phyloP scores from a whole-genome alignment of 768 basidiomycete species.

The Suillus tomentosus region DNA sequence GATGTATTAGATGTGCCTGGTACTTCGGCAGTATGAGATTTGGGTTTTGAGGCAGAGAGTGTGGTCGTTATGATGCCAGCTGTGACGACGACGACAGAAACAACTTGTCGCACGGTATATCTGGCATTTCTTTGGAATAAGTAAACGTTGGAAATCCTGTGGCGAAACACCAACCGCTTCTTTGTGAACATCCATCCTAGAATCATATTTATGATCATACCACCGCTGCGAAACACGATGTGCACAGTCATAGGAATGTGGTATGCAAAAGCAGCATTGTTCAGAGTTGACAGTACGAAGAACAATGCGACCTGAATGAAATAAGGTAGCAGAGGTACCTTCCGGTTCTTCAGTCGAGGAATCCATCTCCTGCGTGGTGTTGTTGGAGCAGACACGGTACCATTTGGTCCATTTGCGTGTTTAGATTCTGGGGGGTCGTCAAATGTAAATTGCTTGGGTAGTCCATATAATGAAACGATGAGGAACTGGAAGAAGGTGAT shows the following conservation, averaged over 20 bases:
- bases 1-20: conserved; percentile 10
- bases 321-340: conserved; percentile 74
- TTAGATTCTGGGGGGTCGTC: conserved; percentile 10
- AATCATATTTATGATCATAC: conserved; percentile 80
- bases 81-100: conserved; percentile 81
- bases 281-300: conserved; percentile 76
- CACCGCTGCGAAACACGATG: conserved; percentile 92
- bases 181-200: conserved; percentile 70
- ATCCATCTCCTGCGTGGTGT: conserved; percentile 15
- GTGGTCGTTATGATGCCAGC: conserved; percentile 80
- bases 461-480: conserved; percentile 70
- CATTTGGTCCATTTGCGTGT: conserved; percentile 32
- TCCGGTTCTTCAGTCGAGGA: conserved; percentile 59
- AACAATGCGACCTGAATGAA: conserved; percentile 81
- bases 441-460: conserved; percentile 59
- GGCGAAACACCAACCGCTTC: conserved; percentile 51
- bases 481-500: conserved; percentile 89
- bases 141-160: conserved; percentile 2
- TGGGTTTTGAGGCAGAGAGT: conserved; percentile 61
- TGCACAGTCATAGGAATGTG: conserved; percentile 89
- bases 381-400: not conserved
- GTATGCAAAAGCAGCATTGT: conserved; percentile 90
- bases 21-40: conserved; percentile 15
- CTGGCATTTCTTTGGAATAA: conserved; percentile 35
- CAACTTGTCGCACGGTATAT: conserved; percentile 63